Evolutionary conservation across 306 rosid genomes (phyloP).

Genomic region (Cucumis cinereus): DNA sequence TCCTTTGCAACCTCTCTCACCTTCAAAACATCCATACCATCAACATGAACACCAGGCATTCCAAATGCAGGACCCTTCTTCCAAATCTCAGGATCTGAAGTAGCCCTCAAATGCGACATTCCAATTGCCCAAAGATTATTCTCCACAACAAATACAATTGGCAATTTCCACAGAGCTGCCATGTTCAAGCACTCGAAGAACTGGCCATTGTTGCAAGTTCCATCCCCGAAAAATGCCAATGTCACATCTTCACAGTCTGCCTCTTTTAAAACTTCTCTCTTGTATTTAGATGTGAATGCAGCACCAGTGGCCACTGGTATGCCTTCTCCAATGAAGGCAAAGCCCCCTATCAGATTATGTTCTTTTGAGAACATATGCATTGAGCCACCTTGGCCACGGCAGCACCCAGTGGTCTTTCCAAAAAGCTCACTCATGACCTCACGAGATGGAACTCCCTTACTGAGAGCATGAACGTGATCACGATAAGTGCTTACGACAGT

Average conservation of each 20-base stretch:
- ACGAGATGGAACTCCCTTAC: constrained; percentile 92
- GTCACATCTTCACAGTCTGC: constrained; percentile 65
- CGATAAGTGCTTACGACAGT: constrained; percentile 82
- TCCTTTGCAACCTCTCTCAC: constrained; percentile 96
- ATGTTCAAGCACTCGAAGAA: constrained; percentile 94
- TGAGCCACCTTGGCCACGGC: constrained; percentile 99
- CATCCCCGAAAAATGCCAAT: constrained; percentile 87
- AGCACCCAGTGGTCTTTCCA: constrained; percentile 93
- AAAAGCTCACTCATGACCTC: constrained; percentile 96
- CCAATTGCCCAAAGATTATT: constrained; percentile 99
- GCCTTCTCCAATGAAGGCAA: constrained; percentile 98
- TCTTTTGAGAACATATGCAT: constrained; percentile 99
- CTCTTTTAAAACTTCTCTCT: constrained; percentile 72
- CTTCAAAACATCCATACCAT: constrained; percentile 98
- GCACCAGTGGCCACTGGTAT: constrained; percentile 97
- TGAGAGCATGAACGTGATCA: constrained; percentile 93
- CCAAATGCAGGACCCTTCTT: constrained; percentile 98
- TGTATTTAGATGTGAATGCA: constrained; percentile 72
- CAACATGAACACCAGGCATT: constrained; percentile 97
- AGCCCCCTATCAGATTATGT: constrained; percentile 80
- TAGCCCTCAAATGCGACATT: constrained; percentile 90
- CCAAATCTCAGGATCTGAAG: constrained; percentile 98
- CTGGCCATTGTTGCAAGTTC: constrained; percentile 93
- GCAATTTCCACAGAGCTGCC: constrained; percentile 98
- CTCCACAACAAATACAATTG: constrained; percentile 93